These are phyloP conservation scores for Vigna angularis DNA, from an alignment of 306 rosid genomes.

Conservation along the genomic window DNA sequence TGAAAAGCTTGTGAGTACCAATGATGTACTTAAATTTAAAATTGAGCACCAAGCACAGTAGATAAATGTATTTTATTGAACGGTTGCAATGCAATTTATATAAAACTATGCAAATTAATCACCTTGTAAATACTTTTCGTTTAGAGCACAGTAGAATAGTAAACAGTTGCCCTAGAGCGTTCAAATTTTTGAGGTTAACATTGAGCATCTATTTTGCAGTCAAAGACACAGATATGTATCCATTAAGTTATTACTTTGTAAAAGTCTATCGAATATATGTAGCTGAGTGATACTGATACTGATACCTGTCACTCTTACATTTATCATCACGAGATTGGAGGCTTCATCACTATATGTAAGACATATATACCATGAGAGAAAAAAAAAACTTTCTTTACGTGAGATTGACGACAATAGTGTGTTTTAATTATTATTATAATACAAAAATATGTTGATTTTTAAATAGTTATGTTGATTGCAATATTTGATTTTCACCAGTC, in stretches of 20 bases:
- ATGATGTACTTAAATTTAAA: slow-evolving; percentile 22
- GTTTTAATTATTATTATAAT: no score
- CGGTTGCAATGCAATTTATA: background rate
- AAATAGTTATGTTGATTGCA: no score
- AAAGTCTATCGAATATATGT: slow-evolving; percentile 44
- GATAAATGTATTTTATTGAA: background rate
- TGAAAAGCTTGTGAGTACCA: slow-evolving; percentile 43
- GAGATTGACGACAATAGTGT: background rate
- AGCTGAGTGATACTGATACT: slow-evolving; percentile 10
- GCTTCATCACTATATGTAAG: background rate
- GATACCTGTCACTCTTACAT: slow-evolving; percentile 35
- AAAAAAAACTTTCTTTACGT: background rate
- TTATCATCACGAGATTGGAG: slow-evolving; percentile 49
- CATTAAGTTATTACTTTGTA: slow-evolving; percentile 33
- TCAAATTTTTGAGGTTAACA: slow-evolving; percentile 42
- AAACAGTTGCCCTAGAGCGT: slow-evolving; percentile 42
- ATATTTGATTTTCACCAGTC: background rate
- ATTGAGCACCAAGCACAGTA: background rate
- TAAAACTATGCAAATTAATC: background rate
- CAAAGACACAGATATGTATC: slow-evolving; percentile 49
- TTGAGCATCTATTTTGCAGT: slow-evolving; percentile 33
- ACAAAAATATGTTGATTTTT: no score
- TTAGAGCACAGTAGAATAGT: background rate
- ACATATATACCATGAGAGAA: no score
- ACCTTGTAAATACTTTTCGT: background rate